Conservation (phyloP, 2,329 filamentous ascomycete species). For the Alternaria alternata region DNA sequence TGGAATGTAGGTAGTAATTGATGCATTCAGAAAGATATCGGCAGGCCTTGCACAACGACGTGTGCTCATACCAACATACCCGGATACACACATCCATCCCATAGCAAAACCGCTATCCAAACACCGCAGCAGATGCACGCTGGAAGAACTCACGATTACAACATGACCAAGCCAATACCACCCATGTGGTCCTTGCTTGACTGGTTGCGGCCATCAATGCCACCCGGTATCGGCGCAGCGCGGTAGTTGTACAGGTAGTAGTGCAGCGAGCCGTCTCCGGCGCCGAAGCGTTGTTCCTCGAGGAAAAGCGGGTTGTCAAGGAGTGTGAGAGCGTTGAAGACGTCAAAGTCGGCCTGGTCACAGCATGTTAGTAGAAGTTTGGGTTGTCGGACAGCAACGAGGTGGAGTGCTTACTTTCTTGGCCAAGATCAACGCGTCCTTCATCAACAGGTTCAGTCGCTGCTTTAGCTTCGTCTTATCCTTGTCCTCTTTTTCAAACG, state of each 20-base stretch:
- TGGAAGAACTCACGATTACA: constrained; percentile 53
- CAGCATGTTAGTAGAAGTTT: neutral
- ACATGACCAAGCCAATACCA: constrained; percentile 89
- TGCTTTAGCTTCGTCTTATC: constrained; percentile 71
- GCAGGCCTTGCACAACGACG: neutral
- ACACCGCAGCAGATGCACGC: neutral
- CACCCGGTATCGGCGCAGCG: constrained; percentile 82
- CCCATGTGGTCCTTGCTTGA: constrained; percentile 81
- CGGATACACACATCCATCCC: neutral
- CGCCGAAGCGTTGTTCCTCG: constrained; percentile 91
- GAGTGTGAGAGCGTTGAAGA: constrained; percentile 93
- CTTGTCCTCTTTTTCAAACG: constrained; percentile 63
- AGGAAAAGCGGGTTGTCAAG: constrained; percentile 96
- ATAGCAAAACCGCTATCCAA: neutral
- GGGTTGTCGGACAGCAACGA: neutral
- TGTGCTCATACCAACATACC: neutral
- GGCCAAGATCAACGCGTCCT: constrained; percentile 86
- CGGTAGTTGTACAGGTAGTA: constrained; percentile 99
- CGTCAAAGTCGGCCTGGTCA: constrained; percentile 77
- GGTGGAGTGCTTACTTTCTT: constrained; percentile 66
- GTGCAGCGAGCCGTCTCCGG: constrained; percentile 92
- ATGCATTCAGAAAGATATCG: neutral
- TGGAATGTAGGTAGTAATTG: neutral
- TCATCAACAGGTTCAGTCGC: constrained; percentile 81
- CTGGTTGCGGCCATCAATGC: constrained; percentile 80